Base-by-base conservation (phyloP, 371 early-diverging fungal species). In the Coemansia sp. region DNA sequence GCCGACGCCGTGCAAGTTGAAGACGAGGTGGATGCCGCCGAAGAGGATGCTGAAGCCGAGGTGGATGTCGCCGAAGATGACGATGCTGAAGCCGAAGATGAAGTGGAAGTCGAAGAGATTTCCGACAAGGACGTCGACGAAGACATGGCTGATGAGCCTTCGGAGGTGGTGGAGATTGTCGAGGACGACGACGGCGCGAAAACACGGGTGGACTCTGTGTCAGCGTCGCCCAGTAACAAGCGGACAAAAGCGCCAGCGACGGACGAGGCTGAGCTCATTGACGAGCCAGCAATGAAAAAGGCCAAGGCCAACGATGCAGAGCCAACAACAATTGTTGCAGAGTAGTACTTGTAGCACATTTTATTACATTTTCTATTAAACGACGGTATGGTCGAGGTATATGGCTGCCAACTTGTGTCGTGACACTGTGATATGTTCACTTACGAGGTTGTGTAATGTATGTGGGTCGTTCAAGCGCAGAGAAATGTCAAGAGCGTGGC, bases 391-490 rank as follows among this genome's bases (percentile, higher is more conserved):
- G 9, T 67, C 51, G 32, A 67, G 48, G 12, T 63, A 58, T 2
- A 75, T 75, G 12, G 55, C 58, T 1, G 72, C 72, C 24, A 75
- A 12, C 13, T n/a, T n/a, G 12, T 32, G 39, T 1, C 61, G 76
- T 29, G 76, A 75, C 8, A 28, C 13, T 2, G 36, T 4, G 5
- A 17, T 19, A 15, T 61, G 62, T 12, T n/a, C 1, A 4, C 4
- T 6, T 58, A 61, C 2, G 0, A 12, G n/a, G 8, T 5, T 5
- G 2, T 2, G 3, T 9, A 61, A 11, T n/a, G 17, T 17, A 9
- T 11, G 39, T 0, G 32, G 8, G 24, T 26, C 29, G 48, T 24
- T 23, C 4, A 71, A 59, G 1, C 72, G 48, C 28, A 75, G 41
- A 6, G 71, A 67, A 7, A 75, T 58, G 12, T 75, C 72, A 46